Evolutionary conservation across 495 filamentous ascomycete genomes (phyloP).

Genomic region (Annulohypoxylon moriforme): DNA sequence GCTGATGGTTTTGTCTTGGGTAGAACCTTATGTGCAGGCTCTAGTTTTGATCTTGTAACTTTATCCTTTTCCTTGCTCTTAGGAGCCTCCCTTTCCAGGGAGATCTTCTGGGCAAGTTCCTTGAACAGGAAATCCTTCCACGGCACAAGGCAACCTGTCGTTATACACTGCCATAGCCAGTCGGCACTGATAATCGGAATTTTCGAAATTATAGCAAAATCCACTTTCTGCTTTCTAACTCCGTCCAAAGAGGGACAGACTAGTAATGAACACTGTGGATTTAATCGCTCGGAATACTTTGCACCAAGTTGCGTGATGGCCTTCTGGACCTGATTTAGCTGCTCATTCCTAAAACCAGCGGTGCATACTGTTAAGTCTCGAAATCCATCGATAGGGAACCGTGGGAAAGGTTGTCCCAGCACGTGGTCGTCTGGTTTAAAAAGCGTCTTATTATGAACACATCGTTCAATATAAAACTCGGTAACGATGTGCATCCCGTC

Average conservation of each 20-base stretch:
- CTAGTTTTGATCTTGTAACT: conserved; percentile 24
- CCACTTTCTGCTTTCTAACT: conserved; percentile 79
- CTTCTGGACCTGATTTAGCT: conserved; percentile 84
- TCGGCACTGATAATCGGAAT: conserved; percentile 80
- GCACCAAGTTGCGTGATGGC: conserved; percentile 80
- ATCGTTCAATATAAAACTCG: conserved; percentile 93
- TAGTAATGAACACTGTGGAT: conserved; percentile 72
- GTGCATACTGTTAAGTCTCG: conserved; percentile 75
- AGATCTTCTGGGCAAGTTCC: conserved; percentile 48
- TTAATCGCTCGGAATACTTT: conserved; percentile 79
- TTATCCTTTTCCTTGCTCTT: conserved; percentile 19
- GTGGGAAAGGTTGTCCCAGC: conserved; percentile 77
- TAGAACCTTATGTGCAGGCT: conserved; percentile 22
- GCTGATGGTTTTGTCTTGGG: conserved; percentile 8
- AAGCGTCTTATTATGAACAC: conserved; percentile 77
- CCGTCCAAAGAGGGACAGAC: conserved; percentile 67
- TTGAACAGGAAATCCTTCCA: conserved; percentile 53
- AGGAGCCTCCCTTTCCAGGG: not conserved
- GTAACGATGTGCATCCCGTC: conserved; percentile 70
- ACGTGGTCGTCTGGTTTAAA: conserved; percentile 76
- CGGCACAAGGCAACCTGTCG: conserved; percentile 52
- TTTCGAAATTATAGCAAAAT: conserved; percentile 74
- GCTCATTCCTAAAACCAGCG: conserved; percentile 84
- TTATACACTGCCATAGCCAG: conserved; percentile 89
- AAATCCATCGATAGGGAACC: conserved; percentile 77